phyloP scores from a whole-genome alignment of 768 basidiomycete species.

The Boletus tomentosulus region DNA sequence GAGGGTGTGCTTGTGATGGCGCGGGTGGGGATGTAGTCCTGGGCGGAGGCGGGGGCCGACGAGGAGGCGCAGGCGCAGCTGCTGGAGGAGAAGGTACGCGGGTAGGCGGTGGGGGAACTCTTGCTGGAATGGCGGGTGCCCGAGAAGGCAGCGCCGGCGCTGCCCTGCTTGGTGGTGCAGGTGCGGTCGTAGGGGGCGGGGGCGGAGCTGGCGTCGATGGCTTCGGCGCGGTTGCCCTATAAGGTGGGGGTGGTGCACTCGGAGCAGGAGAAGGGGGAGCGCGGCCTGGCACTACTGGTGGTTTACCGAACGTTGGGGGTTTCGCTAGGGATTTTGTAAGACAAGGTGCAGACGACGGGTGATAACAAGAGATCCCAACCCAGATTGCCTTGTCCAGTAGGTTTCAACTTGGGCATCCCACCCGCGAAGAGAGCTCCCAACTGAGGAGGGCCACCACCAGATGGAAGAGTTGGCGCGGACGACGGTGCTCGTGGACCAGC shows the following conservation, averaged over 20 bases:
- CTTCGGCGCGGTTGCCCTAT: slow-evolving; percentile 28
- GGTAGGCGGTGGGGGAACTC: slow-evolving; percentile 41
- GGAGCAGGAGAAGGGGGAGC: slow-evolving; percentile 30
- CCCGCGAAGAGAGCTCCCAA: slow-evolving; percentile 84
- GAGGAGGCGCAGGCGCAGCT: slow-evolving; percentile 19
- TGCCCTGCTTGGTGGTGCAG: slow-evolving; percentile 35
- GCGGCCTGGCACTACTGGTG: slow-evolving; percentile 60
- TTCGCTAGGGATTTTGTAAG: slow-evolving; percentile 42
- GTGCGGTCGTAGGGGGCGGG: slow-evolving; percentile 27
- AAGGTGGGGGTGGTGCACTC: slow-evolving; percentile 27
- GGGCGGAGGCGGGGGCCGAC: slow-evolving; percentile 32
- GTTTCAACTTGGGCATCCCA: slow-evolving; percentile 87
- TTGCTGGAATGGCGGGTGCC: slow-evolving; percentile 39
- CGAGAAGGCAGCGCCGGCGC: slow-evolving; percentile 38
- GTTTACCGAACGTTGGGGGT: slow-evolving; percentile 59
- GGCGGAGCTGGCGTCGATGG: slow-evolving; percentile 32
- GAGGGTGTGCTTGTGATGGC: slow-evolving; percentile 20
- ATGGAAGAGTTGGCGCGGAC: slow-evolving; percentile 15
- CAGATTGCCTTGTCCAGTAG: slow-evolving; percentile 58
- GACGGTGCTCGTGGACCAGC: slow-evolving; percentile 28
- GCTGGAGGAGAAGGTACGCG: slow-evolving; percentile 31
- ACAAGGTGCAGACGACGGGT: background rate
- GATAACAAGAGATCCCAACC: slow-evolving; percentile 38
- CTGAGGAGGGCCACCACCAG: slow-evolving; percentile 64
- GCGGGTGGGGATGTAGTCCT: slow-evolving; percentile 28